Conservation (phyloP, 768 basidiomycete genomes). For the Podaxis sp. region DNA sequence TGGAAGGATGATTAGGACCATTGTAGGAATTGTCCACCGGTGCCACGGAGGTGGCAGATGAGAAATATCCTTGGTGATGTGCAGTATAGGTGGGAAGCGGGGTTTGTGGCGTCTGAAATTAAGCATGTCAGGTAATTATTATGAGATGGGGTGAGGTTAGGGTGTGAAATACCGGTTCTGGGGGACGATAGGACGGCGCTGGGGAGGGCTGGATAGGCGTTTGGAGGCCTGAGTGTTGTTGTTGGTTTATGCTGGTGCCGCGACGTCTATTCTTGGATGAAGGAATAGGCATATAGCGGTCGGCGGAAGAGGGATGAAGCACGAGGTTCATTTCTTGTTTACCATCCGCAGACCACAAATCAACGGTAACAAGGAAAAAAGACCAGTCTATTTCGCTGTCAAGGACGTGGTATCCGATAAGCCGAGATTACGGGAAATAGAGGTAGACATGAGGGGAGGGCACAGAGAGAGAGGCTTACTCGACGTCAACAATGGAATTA, state of each 20-base stretch:
- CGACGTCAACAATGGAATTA: conserved; percentile 65
- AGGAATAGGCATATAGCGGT: conserved; percentile 58
- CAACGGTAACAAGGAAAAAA: conserved; percentile 90
- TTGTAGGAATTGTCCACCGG: conserved; percentile 29
- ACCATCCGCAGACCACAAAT: conserved; percentile 86
- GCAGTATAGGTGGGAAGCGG: conserved; percentile 39
- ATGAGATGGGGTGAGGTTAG: conserved; percentile 13
- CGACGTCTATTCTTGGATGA: conserved; percentile 40
- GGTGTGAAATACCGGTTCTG: conserved; percentile 42
- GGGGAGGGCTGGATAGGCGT: conserved; percentile 47
- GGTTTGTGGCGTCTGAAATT: conserved; percentile 18
- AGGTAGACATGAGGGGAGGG: background rate
- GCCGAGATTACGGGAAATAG: background rate
- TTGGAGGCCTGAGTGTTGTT: conserved; percentile 39
- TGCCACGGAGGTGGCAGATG: conserved; percentile 31
- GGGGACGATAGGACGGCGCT: conserved; percentile 42
- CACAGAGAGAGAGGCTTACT: conserved; percentile 50
- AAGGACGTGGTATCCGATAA: background rate
- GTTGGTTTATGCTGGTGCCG: conserved; percentile 39
- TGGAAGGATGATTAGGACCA: conserved; percentile 41
- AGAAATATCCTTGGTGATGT: conserved; percentile 42
- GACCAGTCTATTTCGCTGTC: conserved; percentile 79
- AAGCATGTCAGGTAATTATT: conserved; percentile 11
- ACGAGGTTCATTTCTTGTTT: conserved; percentile 87
- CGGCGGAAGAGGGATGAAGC: conserved; percentile 78